Percentiles rank a stretch among this genome's conserved stretches.
Conservation (phyloP, 1,139 yeast genomes). For the Blastobotrys malaysiensis region DNA sequence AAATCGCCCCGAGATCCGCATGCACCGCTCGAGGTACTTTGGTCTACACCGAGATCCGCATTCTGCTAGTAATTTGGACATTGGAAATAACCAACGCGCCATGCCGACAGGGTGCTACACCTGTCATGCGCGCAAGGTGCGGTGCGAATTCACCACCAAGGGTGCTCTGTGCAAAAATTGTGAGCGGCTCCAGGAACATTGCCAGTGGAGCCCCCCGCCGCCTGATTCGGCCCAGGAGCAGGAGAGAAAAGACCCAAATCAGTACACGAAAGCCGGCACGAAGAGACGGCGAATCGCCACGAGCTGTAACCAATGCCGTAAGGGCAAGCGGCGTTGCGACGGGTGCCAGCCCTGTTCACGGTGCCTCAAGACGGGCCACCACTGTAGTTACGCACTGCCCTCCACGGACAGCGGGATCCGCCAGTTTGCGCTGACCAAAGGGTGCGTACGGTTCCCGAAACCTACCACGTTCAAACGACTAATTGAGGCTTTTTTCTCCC, state of each 20-base stretch:
- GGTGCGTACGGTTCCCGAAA: conserved; percentile 4
- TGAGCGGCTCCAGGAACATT: conserved; percentile 1
- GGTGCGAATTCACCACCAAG: conserved; percentile 2
- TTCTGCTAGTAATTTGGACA: background rate
- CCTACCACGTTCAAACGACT: background rate
- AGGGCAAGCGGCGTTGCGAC: conserved; percentile 10
- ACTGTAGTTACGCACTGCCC: conserved; percentile 1
- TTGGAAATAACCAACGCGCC: background rate
- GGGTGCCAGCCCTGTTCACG: conserved; percentile 8
- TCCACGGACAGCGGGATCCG: background rate
- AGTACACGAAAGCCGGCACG: conserved; percentile 9
- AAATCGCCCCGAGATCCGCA: background rate
- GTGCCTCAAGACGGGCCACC: background rate
- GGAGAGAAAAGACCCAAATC: background rate
- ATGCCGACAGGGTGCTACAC: conserved; percentile 6
- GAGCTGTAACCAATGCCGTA: conserved; percentile 10
- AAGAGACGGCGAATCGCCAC: conserved; percentile 7
- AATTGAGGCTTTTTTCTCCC: conserved; percentile 5
- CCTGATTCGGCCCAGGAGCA: background rate
- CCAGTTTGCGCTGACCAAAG: conserved; percentile 1
- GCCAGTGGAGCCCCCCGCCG: background rate
- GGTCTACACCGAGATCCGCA: background rate
- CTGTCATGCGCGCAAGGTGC: conserved; percentile 6
- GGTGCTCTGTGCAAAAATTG: conserved; percentile 5
- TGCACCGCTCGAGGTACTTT: background rate